A percentile compares a stretch with the other conserved stretches of the same genome.
These are phyloP conservation scores for Apiotrichum siamense DNA, from an alignment of 1,284 basidiomycete genomes.

Conservation along the genomic window DNA sequence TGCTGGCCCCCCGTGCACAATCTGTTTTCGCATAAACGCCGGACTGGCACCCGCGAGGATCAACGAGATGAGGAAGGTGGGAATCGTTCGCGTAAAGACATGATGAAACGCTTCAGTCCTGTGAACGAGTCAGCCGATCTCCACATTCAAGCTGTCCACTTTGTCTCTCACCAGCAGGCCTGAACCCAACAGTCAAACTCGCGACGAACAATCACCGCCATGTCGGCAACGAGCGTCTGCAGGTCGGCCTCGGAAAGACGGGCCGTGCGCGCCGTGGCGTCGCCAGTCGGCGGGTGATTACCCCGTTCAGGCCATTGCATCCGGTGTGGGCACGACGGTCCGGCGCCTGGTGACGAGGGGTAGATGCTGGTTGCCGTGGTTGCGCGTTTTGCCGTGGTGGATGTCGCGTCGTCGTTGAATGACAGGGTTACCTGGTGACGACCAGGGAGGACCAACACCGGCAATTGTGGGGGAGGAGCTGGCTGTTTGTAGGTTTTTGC, in stretches of 20 bases:
- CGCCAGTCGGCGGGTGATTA: slow-evolving; percentile 19
- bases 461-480: slow-evolving; percentile 40
- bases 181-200: slow-evolving; percentile 48
- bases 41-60: slow-evolving; percentile 42
- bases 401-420: slow-evolving; percentile 9
- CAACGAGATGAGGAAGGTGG: slow-evolving; percentile 44
- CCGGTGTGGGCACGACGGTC: slow-evolving; percentile 21
- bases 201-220: slow-evolving; percentile 38
- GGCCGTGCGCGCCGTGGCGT: slow-evolving; percentile 18
- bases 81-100: slow-evolving; percentile 42
- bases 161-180: slow-evolving; percentile 44
- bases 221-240: slow-evolving; percentile 39
- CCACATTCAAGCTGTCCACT: background rate
- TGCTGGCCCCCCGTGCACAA: slow-evolving; percentile 44
- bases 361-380: slow-evolving; percentile 5
- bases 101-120: slow-evolving; percentile 49
- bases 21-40: slow-evolving; percentile 39
- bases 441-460: slow-evolving; percentile 30
- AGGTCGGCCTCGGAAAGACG: slow-evolving; percentile 37
- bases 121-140: background rate
- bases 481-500: slow-evolving; percentile 37
- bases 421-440: slow-evolving; percentile 33
- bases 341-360: background rate
- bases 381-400: background rate
- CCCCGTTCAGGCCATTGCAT: slow-evolving; percentile 30